Base-by-base conservation (phyloP, 2,329 filamentous ascomycete genomes). In the Hypoxylon sp. region DNA sequence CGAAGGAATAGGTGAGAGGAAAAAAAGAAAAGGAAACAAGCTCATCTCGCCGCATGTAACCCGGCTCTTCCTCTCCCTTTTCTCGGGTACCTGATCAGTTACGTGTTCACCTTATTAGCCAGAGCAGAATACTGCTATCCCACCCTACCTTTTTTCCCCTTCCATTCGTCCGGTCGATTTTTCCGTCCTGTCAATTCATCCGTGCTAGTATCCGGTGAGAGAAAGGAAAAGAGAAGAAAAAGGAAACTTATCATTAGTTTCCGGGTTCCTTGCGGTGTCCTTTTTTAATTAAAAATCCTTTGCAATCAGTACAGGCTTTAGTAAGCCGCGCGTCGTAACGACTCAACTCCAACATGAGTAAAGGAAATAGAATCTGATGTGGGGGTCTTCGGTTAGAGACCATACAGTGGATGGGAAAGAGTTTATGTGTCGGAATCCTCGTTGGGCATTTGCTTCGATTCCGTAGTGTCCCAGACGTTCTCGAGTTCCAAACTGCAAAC, bases 401-500 rank as follows among this genome's bases (percentile, higher is more conserved):
- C 22, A 24, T 30, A 28, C 17, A 20, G 24, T 56, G 20, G 24
- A 48, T 13, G 7, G 19, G 4, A 39, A 13, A 48, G 8, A 7
- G 19, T 59, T 52, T 49, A 67, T 7, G 50, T 52, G 19, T 70
- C 67, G 10, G 68, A 64, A 20, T 73, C 70, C 19, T 68, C 71
- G 37, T 71, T 68, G 8, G 72, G 63, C 48, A 75, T 49, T 39
- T 67, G 66, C 41, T 69, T 68, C 4, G 73, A 74, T 47, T 71
- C 67, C 71, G 75, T 73, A 8, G 59, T 68, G 11, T 68, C 34
- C 74, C 74, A 75, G 19, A 63, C 49, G 3, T 73, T 61, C 48
- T 76, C 74, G 17, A 75, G 51, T 51, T 69, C 59, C 15, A 47
- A 28, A 34, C 74, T 75, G 32, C 51, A 34, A 1, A 50, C 10